Percentiles rank a stretch among this genome's conserved stretches.
phyloP scores from a whole-genome alignment of 768 basidiomycete genomes.

The Suillus decipiens region DNA sequence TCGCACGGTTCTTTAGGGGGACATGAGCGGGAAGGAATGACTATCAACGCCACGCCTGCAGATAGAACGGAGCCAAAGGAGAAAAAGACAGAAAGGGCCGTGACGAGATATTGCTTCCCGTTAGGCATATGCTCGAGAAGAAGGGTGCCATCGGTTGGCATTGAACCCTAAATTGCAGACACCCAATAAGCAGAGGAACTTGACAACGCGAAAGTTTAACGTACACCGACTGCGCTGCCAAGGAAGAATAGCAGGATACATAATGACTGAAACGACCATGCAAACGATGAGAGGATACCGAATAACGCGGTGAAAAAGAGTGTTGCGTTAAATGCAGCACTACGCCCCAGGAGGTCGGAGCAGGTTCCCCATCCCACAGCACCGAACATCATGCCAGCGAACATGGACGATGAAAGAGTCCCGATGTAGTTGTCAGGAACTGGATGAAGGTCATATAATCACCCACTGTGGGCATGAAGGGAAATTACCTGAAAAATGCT shows the following conservation, averaged over 20 bases:
- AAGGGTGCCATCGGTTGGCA: slow-evolving; percentile 96
- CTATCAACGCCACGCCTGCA: slow-evolving; percentile 74
- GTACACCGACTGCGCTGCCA: slow-evolving; percentile 91
- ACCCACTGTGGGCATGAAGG: slow-evolving; percentile 10
- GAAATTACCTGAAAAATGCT: slow-evolving; percentile 72
- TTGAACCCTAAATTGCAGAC: slow-evolving; percentile 65
- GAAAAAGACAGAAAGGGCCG: slow-evolving; percentile 93
- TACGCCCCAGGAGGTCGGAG: slow-evolving; percentile 88
- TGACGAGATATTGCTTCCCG: slow-evolving; percentile 89
- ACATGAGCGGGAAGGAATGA: slow-evolving; percentile 80
- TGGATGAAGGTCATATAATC: slow-evolving; percentile 31
- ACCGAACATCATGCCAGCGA: slow-evolving; percentile 97
- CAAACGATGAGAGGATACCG: slow-evolving; percentile 76
- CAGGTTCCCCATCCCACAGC: slow-evolving; percentile 92
- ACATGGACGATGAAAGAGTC: slow-evolving; percentile 82
- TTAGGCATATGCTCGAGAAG: slow-evolving; percentile 92
- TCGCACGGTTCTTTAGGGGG: slow-evolving; percentile 56
- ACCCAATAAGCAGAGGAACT: slow-evolving; percentile 8
- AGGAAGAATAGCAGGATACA: slow-evolving; percentile 84
- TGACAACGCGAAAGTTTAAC: slow-evolving; percentile 25
- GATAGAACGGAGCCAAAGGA: slow-evolving; percentile 88
- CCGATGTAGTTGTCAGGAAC: slow-evolving; percentile 81
- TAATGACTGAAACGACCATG: slow-evolving; percentile 64
- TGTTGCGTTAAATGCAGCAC: slow-evolving; percentile 89
- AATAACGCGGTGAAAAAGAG: slow-evolving; percentile 90